Base-by-base conservation (phyloP, 2,329 filamentous ascomycete genomes). In the Apiospora arundinis region DNA sequence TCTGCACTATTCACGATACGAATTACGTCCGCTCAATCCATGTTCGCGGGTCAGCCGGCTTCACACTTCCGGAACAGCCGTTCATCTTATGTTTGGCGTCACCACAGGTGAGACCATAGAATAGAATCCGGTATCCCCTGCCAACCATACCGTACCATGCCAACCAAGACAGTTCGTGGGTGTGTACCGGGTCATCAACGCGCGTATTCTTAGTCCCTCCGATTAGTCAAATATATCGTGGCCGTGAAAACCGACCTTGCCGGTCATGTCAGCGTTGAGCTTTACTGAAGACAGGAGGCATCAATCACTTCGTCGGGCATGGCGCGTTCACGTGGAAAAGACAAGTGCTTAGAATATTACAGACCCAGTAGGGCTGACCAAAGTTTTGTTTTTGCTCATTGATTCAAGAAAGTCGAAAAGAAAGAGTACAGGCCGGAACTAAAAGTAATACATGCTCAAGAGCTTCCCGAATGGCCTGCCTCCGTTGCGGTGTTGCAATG, bases 391-490 rank as follows among this genome's bases (percentile, higher is more conserved):
- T 45, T 71, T 68, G 63, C 74, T 75, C 71, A 74, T 77, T 75
- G 77, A 79, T 77, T 70, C 76, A 79, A 78, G 77, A 72, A 69
- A 72, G 75, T 76, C 74, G 74, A 75, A 63, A 63, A 63, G 56
- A 63, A 76, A 75, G 77, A 79, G 75, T 81, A 81, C 80, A 80
- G 76, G 78, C 77, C 77, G 78, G 80, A 80, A 80, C 80, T 80
- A 80, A 78, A 82, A 81, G 81, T 85, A 86, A 84, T 86, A 86
- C 84, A 86, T 84, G 81, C 81, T 82, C 78, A 83, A 82, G 78
- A 82, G 80, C 77, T 46, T 67, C 67, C 69, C 67, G n/a, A 72
- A 66, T n/a, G 75, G 74, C 75, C 73, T 73, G 71, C 72, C 74
- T 72, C 72, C 70, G 70, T 74, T 73, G 74, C 74, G 75, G 76